A percentile compares a stretch with the other conserved stretches of the same genome.
Conservation (phyloP, 768 basidiomycete species). For the Suillus decipiens region DNA sequence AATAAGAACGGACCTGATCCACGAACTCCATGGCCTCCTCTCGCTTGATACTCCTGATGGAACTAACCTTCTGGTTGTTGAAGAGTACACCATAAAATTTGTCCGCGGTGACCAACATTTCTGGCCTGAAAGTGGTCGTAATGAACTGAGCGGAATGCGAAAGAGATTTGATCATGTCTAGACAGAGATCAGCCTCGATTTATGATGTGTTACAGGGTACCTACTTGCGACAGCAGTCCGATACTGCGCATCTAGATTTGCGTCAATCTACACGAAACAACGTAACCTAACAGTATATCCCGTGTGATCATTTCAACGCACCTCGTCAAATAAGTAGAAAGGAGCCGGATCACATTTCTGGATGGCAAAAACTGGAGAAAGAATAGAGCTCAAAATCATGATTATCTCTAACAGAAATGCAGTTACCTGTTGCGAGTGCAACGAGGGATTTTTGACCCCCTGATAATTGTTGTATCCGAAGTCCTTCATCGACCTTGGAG, state of each 20-base stretch:
- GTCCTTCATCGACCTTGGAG: slow-evolving; percentile 95
- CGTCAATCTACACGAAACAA: slow-evolving; percentile 70
- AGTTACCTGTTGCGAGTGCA: slow-evolving; percentile 83
- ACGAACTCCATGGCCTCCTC: slow-evolving; percentile 96
- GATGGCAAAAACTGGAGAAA: slow-evolving; percentile 87
- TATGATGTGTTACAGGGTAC: slow-evolving; percentile 28
- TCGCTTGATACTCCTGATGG: slow-evolving; percentile 81
- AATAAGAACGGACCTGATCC: slow-evolving; percentile 61
- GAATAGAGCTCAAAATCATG: slow-evolving; percentile 11
- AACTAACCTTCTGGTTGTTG: slow-evolving; percentile 93
- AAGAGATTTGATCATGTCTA: slow-evolving; percentile 87
- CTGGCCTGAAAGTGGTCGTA: slow-evolving; percentile 96
- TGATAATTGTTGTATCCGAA: slow-evolving; percentile 94
- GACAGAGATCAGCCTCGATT: slow-evolving; percentile 21
- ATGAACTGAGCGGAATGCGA: slow-evolving; percentile 92
- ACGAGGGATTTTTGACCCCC: slow-evolving; percentile 98
- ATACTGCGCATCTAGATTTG: slow-evolving; percentile 96
- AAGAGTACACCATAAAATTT: slow-evolving; percentile 98
- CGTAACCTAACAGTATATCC: background rate
- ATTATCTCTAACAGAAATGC: background rate
- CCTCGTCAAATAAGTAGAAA: slow-evolving; percentile 99
- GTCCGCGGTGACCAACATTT: slow-evolving; percentile 94
- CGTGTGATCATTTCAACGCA: slow-evolving; percentile 24
- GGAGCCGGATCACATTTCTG: slow-evolving; percentile 99
- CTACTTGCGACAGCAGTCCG: slow-evolving; percentile 93